Conservation (phyloP, 805 yeast species). For the Metschnikowia cerradonensis region DNA sequence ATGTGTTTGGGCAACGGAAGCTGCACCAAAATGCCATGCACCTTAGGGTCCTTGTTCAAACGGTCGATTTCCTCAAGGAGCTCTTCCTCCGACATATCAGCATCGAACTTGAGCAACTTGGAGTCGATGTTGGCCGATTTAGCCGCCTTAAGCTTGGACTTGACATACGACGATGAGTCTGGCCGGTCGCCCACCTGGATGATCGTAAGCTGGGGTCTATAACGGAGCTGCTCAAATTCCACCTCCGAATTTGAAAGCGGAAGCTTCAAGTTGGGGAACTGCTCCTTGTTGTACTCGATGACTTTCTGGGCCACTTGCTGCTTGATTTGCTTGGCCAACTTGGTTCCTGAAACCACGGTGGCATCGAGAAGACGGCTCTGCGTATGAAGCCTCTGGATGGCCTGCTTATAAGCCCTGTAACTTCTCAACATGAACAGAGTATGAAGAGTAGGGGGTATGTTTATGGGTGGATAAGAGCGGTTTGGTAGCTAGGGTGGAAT, state of each 20-base stretch:
- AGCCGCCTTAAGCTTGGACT: conserved; percentile 89
- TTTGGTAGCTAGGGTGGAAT: background rate
- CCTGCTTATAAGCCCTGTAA: conserved; percentile 10
- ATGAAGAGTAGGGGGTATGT: background rate
- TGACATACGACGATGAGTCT: conserved; percentile 87
- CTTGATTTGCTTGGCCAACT: conserved; percentile 38
- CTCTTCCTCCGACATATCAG: conserved; percentile 54
- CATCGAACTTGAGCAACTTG: conserved; percentile 60
- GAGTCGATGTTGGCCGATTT: conserved; percentile 75
- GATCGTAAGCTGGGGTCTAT: conserved; percentile 74
- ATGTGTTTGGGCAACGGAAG: conserved; percentile 82
- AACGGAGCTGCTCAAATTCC: conserved; percentile 34
- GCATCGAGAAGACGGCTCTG: conserved; percentile 25
- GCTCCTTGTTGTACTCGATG: conserved; percentile 30
- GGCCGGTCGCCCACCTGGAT: conserved; percentile 88
- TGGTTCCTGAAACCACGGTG: conserved; percentile 39
- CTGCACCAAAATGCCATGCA: conserved; percentile 87
- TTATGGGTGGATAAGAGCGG: background rate
- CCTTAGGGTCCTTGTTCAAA: conserved; percentile 69
- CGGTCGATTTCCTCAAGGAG: conserved; percentile 54
- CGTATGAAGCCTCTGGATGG: conserved; percentile 11
- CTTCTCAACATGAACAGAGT: conserved; percentile 10
- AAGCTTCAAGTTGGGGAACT: conserved; percentile 20
- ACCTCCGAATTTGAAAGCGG: conserved; percentile 17
- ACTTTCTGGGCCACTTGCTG: conserved; percentile 38